phyloP scores from a whole-genome alignment of 345 rosid species.

The Linum tenue region DNA sequence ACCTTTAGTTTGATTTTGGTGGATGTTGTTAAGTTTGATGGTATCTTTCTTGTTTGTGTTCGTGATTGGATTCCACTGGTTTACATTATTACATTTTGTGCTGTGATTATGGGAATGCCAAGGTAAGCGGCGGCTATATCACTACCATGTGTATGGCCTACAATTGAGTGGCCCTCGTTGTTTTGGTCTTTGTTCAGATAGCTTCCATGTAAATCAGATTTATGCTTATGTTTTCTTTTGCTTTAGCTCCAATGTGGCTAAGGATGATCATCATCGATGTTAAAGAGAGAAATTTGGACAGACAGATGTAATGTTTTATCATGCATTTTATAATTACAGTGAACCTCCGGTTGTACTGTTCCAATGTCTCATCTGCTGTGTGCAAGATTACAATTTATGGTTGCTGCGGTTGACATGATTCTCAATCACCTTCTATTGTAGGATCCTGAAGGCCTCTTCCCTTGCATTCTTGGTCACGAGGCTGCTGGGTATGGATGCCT shows the following conservation, averaged over 20 bases:
- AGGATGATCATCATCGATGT: not conserved
- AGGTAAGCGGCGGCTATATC: not conserved
- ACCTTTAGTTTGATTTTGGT: not conserved
- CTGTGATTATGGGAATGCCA: too few relatives aligned
- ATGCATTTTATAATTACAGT: not conserved
- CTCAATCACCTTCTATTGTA: not conserved
- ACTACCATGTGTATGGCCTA: not conserved
- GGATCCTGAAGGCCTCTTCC: constrained; percentile 23
- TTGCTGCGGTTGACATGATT: not conserved
- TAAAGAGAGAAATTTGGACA: not conserved
- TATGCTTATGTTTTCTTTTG: not conserved
- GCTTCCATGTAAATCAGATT: not conserved
- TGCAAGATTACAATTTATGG: not conserved
- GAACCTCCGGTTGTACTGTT: not conserved
- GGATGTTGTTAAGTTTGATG: not conserved
- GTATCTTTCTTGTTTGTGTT: too few relatives aligned
- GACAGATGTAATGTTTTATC: not conserved
- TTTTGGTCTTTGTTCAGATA: not conserved
- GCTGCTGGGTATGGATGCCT: constrained; percentile 13
- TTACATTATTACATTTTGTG: too few relatives aligned
- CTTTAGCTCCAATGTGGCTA: too few relatives aligned
- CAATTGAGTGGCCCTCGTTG: not conserved
- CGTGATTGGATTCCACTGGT: not conserved
- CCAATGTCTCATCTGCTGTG: not conserved
- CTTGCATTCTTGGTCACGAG: constrained; percentile 27